A percentile compares a stretch with the other conserved stretches of the same genome.
phyloP scores from a whole-genome alignment of 1,284 basidiomycete genomes.

The Ustanciosporium gigantosporum region DNA sequence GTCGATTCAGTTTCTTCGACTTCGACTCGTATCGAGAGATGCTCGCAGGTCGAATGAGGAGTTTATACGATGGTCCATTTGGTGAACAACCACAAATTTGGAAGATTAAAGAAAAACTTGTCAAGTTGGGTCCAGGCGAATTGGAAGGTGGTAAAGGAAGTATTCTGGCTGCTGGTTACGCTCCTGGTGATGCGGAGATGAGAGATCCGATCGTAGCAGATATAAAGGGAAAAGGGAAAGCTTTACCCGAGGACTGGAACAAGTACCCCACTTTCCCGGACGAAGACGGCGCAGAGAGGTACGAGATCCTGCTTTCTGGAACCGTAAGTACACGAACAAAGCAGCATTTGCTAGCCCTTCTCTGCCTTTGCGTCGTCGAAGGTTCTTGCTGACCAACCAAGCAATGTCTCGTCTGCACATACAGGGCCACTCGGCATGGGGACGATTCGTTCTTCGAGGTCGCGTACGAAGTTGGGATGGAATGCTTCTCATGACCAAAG shows the following conservation, averaged over 20 bases:
- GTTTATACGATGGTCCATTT: constrained; percentile 65
- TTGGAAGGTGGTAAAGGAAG: constrained; percentile 27
- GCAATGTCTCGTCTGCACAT: neutral
- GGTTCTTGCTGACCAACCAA: neutral
- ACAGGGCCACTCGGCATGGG: constrained; percentile 65
- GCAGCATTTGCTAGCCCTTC: neutral
- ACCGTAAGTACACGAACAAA: constrained; percentile 45
- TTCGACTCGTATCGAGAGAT: constrained; percentile 66
- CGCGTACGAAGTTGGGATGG: constrained; percentile 66
- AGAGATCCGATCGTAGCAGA: neutral
- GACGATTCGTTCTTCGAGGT: constrained; percentile 64
- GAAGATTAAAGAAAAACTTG: constrained; percentile 65
- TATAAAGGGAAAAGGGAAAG: constrained; percentile 25
- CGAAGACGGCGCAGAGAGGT: constrained; percentile 30
- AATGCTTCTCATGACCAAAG: constrained; percentile 65
- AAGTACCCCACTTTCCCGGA: constrained; percentile 28
- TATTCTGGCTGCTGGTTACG: constrained; percentile 29
- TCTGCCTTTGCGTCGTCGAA: neutral
- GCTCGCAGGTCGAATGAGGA: constrained; percentile 63
- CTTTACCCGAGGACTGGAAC: constrained; percentile 31
- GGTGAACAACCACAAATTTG: constrained; percentile 68
- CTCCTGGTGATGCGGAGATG: constrained; percentile 3
- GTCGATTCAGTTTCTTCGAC: constrained; percentile 66
- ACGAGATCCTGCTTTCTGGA: constrained; percentile 64
- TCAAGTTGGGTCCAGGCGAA: constrained; percentile 42